Conservation (phyloP, 2,329 filamentous ascomycete species). For the Fusarium pseudoanthophilum region DNA sequence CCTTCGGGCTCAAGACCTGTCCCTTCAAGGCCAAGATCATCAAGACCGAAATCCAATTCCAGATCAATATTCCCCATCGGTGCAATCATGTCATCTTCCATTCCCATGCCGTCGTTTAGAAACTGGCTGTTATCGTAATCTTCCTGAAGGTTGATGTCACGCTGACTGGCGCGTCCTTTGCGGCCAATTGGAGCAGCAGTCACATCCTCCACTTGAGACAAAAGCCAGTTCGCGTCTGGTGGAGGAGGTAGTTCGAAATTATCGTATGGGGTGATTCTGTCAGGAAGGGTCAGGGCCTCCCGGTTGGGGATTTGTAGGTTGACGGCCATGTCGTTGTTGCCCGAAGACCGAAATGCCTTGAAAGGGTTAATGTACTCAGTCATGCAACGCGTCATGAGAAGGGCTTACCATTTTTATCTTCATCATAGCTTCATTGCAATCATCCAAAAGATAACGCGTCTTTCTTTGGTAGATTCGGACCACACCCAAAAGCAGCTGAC, state of each 20-base stretch:
- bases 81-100: slow-evolving; percentile 68
- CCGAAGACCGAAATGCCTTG: slow-evolving; percentile 94
- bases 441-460: slow-evolving; percentile 93
- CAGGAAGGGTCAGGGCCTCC: slow-evolving; percentile 87
- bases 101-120: slow-evolving; percentile 72
- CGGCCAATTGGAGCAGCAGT: slow-evolving; percentile 64
- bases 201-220: slow-evolving; percentile 77
- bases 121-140: slow-evolving; percentile 83
- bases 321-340: slow-evolving; percentile 94
- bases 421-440: slow-evolving; percentile 96
- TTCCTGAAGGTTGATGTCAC: slow-evolving; percentile 75
- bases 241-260: slow-evolving; percentile 80
- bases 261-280: slow-evolving; percentile 93
- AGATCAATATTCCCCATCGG: slow-evolving; percentile 75
- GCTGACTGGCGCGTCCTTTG: slow-evolving; percentile 67
- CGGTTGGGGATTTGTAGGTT: slow-evolving; percentile 84
- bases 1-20: slow-evolving; percentile 74
- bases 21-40: slow-evolving; percentile 76
- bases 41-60: slow-evolving; percentile 79
- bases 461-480: slow-evolving; percentile 98
- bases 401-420: slow-evolving; percentile 94
- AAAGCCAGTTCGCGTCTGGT: slow-evolving; percentile 85
- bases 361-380: slow-evolving; percentile 46
- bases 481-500: slow-evolving; percentile 92
- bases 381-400: not conserved